A percentile compares a stretch with the other conserved stretches of the same genome.
These are phyloP conservation scores for Colletotrichum paranaense DNA, from an alignment of 2,329 filamentous ascomycete species.

Conservation along the genomic window DNA sequence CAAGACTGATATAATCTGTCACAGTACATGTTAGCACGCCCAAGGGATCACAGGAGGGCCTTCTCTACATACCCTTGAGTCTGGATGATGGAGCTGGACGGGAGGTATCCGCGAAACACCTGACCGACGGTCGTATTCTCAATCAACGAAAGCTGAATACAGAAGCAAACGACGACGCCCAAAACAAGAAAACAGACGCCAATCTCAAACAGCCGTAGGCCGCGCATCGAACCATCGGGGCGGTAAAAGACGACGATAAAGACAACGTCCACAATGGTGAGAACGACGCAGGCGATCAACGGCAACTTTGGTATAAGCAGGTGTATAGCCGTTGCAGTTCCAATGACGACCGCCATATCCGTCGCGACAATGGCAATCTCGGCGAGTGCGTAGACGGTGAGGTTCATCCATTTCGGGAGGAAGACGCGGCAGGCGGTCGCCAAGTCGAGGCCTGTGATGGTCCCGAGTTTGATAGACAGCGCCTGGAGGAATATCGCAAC, in stretches of 20 bases:
- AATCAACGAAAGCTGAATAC: constrained; percentile 74
- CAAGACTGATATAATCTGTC: constrained; percentile 72
- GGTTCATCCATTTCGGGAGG: constrained; percentile 73
- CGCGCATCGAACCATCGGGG: constrained; percentile 67
- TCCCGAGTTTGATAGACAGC: constrained; percentile 75
- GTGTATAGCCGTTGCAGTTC: constrained; percentile 77
- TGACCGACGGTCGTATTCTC: constrained; percentile 63
- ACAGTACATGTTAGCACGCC: background rate
- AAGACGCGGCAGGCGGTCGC: constrained; percentile 74
- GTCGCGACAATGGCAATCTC: constrained; percentile 78
- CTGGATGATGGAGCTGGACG: constrained; percentile 68
- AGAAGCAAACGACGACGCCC: constrained; percentile 77
- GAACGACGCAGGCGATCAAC: constrained; percentile 73
- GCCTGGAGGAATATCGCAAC: constrained; percentile 80
- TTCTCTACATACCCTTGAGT: constrained; percentile 58
- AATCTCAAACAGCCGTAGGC: constrained; percentile 70
- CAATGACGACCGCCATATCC: constrained; percentile 79
- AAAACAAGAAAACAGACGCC: constrained; percentile 73
- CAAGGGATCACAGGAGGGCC: constrained; percentile 25
- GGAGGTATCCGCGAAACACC: constrained; percentile 75
- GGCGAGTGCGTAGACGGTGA: constrained; percentile 69
- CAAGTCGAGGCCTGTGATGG: constrained; percentile 76
- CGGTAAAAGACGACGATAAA: constrained; percentile 75
- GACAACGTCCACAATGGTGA: constrained; percentile 76
- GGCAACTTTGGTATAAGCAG: constrained; percentile 72